Percentiles rank a stretch among this genome's conserved stretches.
phyloP scores from a whole-genome alignment of 371 early-diverging fungal genomes.

The Catenaria anguillulae region DNA sequence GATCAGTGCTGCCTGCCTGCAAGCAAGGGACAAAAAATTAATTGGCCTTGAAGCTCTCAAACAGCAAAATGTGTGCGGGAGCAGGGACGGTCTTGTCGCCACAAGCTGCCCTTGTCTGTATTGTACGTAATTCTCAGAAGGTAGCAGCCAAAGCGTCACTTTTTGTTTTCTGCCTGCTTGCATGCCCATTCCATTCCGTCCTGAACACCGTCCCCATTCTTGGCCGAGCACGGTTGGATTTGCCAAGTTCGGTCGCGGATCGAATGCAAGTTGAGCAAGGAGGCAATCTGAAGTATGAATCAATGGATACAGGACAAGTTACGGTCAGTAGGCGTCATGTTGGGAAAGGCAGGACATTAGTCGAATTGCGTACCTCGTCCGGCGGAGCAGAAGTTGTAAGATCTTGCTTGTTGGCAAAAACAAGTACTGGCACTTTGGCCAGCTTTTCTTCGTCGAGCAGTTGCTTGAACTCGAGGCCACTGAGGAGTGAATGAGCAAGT shows the following conservation, averaged over 20 bases:
- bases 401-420: slow-evolving; percentile 41
- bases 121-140: too few species aligned
- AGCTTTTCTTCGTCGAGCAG: slow-evolving; percentile 31
- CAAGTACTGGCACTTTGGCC: slow-evolving; percentile 29
- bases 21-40: too few species aligned
- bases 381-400: slow-evolving; percentile 24
- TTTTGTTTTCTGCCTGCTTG: neutral
- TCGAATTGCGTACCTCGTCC: slow-evolving; percentile 20
- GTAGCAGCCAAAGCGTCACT: too few species aligned
- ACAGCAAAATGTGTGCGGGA: too few species aligned
- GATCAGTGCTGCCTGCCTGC: too few species aligned
- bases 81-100: too few species aligned
- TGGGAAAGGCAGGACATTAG: too few species aligned
- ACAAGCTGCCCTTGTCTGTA: too few species aligned
- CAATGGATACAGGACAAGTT: too few species aligned
- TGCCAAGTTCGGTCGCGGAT: slow-evolving; percentile 36
- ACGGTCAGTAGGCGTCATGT: too few species aligned
- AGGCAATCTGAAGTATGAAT: slow-evolving; percentile 30
- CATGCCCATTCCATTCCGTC: slow-evolving; percentile 38
- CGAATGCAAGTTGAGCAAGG: slow-evolving; percentile 26
- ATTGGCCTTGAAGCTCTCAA: too few species aligned
- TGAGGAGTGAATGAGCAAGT: too few species aligned
- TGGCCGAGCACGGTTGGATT: slow-evolving; percentile 33
- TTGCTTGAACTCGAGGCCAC: slow-evolving; percentile 27
- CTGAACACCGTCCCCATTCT: slow-evolving; percentile 25